phyloP scores from a whole-genome alignment of 2,329 filamentous ascomycete genomes.

The Phaeosphaeria sp. region DNA sequence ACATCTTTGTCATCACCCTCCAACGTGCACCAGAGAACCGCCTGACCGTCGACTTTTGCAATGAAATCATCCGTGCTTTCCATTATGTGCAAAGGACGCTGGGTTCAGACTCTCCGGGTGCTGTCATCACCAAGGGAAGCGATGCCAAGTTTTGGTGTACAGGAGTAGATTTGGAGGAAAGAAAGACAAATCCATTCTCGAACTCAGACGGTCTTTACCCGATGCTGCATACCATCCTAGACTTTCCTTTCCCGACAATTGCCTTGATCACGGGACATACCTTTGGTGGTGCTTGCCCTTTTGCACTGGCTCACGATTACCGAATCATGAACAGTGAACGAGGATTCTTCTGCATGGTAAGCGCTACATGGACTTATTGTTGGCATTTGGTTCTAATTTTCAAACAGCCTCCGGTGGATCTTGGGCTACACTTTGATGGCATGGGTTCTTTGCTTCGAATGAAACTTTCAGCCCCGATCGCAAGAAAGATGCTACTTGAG shows the following conservation, averaged over 20 bases:
- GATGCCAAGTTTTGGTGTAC: not conserved
- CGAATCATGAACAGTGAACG: not conserved
- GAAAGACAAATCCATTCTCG: not conserved
- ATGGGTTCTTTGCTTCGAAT: not conserved
- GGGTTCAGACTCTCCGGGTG: not conserved
- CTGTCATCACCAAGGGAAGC: not conserved
- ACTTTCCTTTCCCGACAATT: not conserved
- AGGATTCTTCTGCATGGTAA: not conserved
- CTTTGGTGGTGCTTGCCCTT: not conserved
- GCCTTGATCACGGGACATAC: not conserved
- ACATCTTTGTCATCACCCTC: not conserved
- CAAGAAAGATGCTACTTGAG: not conserved
- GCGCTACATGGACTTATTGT: not conserved
- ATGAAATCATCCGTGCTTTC: not conserved
- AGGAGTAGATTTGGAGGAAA: not conserved
- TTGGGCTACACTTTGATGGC: not conserved
- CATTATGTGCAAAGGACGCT: not conserved
- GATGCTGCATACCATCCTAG: not conserved
- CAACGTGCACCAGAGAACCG: not conserved
- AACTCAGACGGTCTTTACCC: not conserved
- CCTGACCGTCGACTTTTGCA: not conserved
- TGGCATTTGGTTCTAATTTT: not conserved
- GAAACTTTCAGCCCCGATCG: not conserved
- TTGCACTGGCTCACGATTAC: not conserved
- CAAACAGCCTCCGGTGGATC: not conserved